Base-by-base conservation (phyloP, 306 rosid species). In the Prunus campanulata region DNA sequence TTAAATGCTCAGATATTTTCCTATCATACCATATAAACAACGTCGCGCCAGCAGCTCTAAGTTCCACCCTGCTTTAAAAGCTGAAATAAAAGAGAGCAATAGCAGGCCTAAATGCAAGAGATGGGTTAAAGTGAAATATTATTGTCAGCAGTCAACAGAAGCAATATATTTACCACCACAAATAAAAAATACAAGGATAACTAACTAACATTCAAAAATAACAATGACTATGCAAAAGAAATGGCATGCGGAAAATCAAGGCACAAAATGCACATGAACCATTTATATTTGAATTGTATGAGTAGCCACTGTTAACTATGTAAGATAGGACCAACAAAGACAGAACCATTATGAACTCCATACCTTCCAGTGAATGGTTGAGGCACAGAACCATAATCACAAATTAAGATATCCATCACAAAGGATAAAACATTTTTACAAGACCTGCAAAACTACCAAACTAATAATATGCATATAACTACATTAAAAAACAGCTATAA, bases 21-120 rank as follows among this genome's bases (percentile, higher is more conserved):
- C 97, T 88, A 86, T 68, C 99, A 87, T 95, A 95, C 97, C 97
- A 95, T 95, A 95, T 85, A 77, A 68, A 91, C 78, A 83, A 83
- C 11, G 93, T 81, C 87, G 86, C 78, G 87, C 97, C 93, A 87
- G 97, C 97, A 82, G 99, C 96, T 91, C 92, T 60, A 75, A 85
- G 91, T 83, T 84, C 92, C 97, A 88, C 92, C 85, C 96, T 89
- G 88, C 97, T 71, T 87, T 90, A 83, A 81, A 76, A 70, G 96
- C 96, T 89, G 94, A 87, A 87, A 90, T 89, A 85, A 39, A 82
- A 85, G 78, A 90, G 89, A 88, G 83, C 87, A 89, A 87, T 88
- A 88, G 88, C 87, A 77, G 65, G 88, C 93, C 99, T 84, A 91
- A 83, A 90, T 87, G 97, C 91, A 91, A 95, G 47, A 88, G 78